Evolutionary conservation across 169 alveolate genomes (phyloP), one percentile per base, ranked within the genome.

Genomic region (Plasmodium vinckei): DNA sequence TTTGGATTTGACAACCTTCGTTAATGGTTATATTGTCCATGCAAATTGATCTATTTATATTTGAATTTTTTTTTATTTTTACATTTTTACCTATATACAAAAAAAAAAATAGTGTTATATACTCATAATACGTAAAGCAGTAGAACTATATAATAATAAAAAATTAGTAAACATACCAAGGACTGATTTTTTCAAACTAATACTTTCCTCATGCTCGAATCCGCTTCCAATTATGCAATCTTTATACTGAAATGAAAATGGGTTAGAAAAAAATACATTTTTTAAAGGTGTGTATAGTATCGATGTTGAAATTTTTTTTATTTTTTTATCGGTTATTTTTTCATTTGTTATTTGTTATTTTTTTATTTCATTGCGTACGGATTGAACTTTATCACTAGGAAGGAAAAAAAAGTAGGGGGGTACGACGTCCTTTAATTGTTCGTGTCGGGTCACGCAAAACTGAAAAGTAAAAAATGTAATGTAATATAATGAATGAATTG

Each of bases 21-120:
- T 63, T 67, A 10, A 94, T 42, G 5, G 46, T 88, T 60, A 91
- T 89, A 42, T 88, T 77, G 53, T 94, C 94, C 96, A 94, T 94
- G 33, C 84, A 65, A 7, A 94, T 93, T 46, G 94, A 87, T 21
- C 92, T 90, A 44, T 65, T 54, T 3, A 94, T 60, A 46, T 82
- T 72, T 44, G 91, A 84, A 63, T 82, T 77, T 51, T 63, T 67
- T 42, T 92, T 92, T 57, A 94, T 77, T 39, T 15, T 57, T 1
- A 94, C 95, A 70, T 92, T 92, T 47, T 57, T 67, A 0, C 96
- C 96, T 93, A 64, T 3, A 21, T 17, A 54, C 9, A 44, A 2
- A 67, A 25, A 25, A 63, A 9, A 25, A 63, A 39, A 25, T 13
- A 25, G 2, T 17, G 1, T 33, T 33, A 1, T 10, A 42, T 2